Evolutionary conservation across 2,329 filamentous ascomycete genomes (phyloP).

Genomic region (Didymella lethalis): DNA sequence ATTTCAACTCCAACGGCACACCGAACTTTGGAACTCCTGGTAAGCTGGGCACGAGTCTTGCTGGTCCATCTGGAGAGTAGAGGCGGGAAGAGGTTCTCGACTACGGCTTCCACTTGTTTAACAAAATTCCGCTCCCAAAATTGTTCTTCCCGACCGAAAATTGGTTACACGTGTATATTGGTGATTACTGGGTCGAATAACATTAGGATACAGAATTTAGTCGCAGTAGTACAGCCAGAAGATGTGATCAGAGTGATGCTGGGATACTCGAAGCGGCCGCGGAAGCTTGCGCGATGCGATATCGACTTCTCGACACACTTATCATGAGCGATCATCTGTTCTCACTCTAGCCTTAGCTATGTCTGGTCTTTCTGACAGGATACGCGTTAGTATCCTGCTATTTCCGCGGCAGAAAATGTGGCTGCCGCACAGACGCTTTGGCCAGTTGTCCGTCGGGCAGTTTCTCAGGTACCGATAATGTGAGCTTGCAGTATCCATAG

Average conservation of each 20-base stretch:
- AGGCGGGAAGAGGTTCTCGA: constrained; percentile 36
- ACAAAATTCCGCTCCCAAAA: too few species aligned
- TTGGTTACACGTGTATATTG: too few species aligned
- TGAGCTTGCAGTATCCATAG: not conserved
- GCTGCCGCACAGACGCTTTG: not conserved
- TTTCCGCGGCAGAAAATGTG: constrained; percentile 3
- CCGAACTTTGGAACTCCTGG: constrained; percentile 59
- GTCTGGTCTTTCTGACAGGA: not conserved
- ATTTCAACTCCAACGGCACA: constrained; percentile 60
- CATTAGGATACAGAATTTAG: not conserved
- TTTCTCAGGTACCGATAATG: not conserved
- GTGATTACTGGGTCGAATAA: too few species aligned
- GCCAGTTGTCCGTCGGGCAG: constrained; percentile 12
- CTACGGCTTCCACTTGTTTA: too few species aligned
- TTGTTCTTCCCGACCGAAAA: too few species aligned
- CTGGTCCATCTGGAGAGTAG: constrained; percentile 49
- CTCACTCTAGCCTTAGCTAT: not conserved
- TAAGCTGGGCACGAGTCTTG: constrained; percentile 41
- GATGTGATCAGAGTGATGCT: not conserved
- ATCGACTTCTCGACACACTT: not conserved
- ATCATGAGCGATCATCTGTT: not conserved
- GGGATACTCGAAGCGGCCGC: not conserved
- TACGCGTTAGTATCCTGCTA: not conserved
- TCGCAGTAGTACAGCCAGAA: not conserved
- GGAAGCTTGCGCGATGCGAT: not conserved